Conservation (phyloP, 768 basidiomycete species). For the button mushroom (Agaricus bisporus) region DNA sequence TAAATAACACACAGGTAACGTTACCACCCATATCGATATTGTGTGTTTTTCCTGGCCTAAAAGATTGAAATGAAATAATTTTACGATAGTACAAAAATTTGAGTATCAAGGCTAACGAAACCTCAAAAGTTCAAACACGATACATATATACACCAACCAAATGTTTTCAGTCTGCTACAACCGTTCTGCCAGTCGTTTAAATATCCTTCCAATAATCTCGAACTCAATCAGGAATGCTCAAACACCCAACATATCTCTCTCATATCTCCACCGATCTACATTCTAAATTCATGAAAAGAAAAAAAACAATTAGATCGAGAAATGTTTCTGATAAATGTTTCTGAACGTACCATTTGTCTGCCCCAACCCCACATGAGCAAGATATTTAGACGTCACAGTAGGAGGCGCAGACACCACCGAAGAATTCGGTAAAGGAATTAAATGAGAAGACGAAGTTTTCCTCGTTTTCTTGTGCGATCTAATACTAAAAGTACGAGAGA, state of each 20-base stretch:
- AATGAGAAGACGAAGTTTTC: conserved; percentile 15
- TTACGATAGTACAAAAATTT: background rate
- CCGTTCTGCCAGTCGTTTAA: conserved; percentile 12
- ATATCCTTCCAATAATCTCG: conserved; percentile 28
- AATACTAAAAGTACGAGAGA: conserved; percentile 23
- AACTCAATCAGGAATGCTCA: conserved; percentile 23
- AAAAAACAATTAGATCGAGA: conserved; percentile 46
- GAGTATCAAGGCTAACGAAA: background rate
- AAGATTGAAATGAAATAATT: no score
- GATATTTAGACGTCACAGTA: conserved; percentile 58
- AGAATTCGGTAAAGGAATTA: conserved; percentile 23
- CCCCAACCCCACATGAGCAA: conserved; percentile 58
- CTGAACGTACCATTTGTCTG: conserved; percentile 38
- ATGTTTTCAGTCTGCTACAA: conserved; percentile 8
- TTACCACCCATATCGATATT: no score
- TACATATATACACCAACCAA: background rate
- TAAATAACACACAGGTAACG: no score
- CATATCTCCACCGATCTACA: conserved; percentile 21
- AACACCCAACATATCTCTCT: conserved; percentile 20
- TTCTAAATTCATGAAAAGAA: conserved; percentile 31
- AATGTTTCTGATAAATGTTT: conserved; percentile 37
- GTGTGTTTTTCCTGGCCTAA: no score
- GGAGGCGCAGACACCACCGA: conserved; percentile 53
- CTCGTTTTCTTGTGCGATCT: conserved; percentile 17
- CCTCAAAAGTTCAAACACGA: background rate